Conservation (phyloP, 208 protist genomes). For the Balamuthia mandrillaris region DNA sequence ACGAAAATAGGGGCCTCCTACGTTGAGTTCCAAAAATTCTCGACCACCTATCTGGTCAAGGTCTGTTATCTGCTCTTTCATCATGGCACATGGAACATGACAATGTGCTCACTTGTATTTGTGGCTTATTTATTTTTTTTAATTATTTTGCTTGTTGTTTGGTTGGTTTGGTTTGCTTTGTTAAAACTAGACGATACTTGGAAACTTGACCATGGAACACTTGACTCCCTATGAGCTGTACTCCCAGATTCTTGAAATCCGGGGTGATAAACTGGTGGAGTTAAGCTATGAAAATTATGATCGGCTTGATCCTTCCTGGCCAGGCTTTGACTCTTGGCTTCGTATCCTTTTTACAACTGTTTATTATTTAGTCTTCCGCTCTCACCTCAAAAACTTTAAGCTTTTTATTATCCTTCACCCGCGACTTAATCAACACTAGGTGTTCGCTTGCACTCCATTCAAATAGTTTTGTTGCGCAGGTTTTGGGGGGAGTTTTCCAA, state of each 20-base stretch:
- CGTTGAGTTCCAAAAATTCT: too few species aligned
- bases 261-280: constrained; percentile 31
- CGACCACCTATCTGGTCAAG: too few species aligned
- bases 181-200: constrained; percentile 28
- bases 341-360: constrained; percentile 43
- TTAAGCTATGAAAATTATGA: constrained; percentile 12
- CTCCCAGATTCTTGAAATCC: constrained; percentile 20
- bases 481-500: constrained; percentile 17
- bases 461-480: neutral
- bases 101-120: too few species aligned
- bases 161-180: too few species aligned
- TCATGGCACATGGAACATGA: too few species aligned
- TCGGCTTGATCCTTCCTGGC: neutral
- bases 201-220: constrained; percentile 20
- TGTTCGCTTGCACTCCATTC: constrained; percentile 4
- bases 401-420: neutral
- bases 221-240: constrained; percentile 10
- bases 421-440: neutral
- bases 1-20: too few species aligned
- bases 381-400: neutral
- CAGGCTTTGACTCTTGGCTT: constrained; percentile 29
- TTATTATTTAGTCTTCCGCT: too few species aligned
- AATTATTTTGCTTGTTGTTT: too few species aligned
- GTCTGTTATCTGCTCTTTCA: too few species aligned
- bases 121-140: too few species aligned